A percentile compares a stretch with the other conserved stretches of the same genome.
Evolutionary conservation across 2,329 filamentous ascomycete species (phyloP).

Genomic region (Cadophora gregata): DNA sequence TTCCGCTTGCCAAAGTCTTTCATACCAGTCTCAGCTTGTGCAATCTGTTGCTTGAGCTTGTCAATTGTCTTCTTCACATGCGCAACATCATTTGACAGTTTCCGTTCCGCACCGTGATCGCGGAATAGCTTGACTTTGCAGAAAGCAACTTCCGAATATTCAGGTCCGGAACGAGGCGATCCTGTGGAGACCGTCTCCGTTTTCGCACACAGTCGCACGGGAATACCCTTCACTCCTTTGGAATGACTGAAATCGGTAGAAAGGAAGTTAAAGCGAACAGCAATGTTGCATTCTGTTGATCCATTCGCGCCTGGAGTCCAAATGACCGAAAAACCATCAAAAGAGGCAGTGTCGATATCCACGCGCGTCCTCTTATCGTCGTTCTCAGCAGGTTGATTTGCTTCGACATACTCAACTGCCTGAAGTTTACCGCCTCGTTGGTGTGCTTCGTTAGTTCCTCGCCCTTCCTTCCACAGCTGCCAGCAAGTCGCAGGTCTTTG

Average conservation of each 20-base stretch:
- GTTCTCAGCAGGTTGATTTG: constrained; percentile 62
- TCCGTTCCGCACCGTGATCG: constrained; percentile 93
- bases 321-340: constrained; percentile 90
- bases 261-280: constrained; percentile 96
- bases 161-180: constrained; percentile 53
- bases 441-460: constrained; percentile 94
- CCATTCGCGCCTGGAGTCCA: constrained; percentile 80
- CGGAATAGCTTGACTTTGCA: constrained; percentile 98
- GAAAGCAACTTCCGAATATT: constrained; percentile 78
- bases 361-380: constrained; percentile 72
- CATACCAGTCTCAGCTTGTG: constrained; percentile 73
- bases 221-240: constrained; percentile 97
- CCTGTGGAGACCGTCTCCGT: constrained; percentile 70
- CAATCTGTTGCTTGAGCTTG: constrained; percentile 92
- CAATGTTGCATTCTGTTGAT: constrained; percentile 78
- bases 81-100: constrained; percentile 90
- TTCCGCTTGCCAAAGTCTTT: constrained; percentile 73
- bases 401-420: constrained; percentile 90
- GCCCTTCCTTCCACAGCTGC: constrained; percentile 95
- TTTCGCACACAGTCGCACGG: constrained; percentile 90
- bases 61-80: constrained; percentile 97
- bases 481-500: constrained; percentile 82
- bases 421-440: constrained; percentile 91
- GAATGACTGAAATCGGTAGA: constrained; percentile 99
- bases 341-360: constrained; percentile 78